Conservation (phyloP, 2,329 filamentous ascomycete genomes). For the Colletotrichum plurivorum region DNA sequence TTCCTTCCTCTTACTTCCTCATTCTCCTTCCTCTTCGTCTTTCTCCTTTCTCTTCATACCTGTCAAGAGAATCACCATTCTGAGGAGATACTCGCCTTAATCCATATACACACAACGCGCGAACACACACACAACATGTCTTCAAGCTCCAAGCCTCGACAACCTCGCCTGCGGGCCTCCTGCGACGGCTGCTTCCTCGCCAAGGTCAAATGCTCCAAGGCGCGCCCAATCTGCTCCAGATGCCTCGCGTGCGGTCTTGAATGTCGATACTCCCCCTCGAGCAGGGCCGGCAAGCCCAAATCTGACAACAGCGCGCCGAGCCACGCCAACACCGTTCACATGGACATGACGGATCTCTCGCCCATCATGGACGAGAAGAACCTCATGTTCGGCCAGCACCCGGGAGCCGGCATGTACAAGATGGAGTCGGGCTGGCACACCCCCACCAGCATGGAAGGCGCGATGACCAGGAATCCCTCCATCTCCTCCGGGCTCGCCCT, state of each 20-base stretch:
- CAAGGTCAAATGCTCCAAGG: conserved; percentile 70
- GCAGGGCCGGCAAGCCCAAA: conserved; percentile 64
- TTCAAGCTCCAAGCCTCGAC: conserved; percentile 50
- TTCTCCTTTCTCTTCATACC: too few relatives aligned
- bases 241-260: conserved; percentile 64
- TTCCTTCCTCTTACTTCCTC: conserved; percentile 1
- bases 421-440: conserved; percentile 57
- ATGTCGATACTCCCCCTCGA: conserved; percentile 68
- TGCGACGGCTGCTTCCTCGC: conserved; percentile 70
- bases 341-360: conserved; percentile 44
- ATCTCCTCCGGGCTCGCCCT: conserved; percentile 51
- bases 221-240: conserved; percentile 66
- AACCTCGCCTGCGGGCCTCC: conserved; percentile 61
- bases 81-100: conserved; percentile 24
- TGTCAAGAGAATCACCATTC: conserved; percentile 2
- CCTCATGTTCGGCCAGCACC: conserved; percentile 48
- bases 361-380: conserved; percentile 47
- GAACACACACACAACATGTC: conserved; percentile 24
- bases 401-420: conserved; percentile 51
- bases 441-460: conserved; percentile 52
- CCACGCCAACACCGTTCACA: conserved; percentile 42
- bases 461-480: conserved; percentile 51
- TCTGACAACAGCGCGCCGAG: conserved; percentile 46
- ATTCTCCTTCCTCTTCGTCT: too few relatives aligned
- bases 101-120: neutral